Evolutionary conservation across 305 asterid genomes (phyloP).

Genomic region (Nicotiana rustica): DNA sequence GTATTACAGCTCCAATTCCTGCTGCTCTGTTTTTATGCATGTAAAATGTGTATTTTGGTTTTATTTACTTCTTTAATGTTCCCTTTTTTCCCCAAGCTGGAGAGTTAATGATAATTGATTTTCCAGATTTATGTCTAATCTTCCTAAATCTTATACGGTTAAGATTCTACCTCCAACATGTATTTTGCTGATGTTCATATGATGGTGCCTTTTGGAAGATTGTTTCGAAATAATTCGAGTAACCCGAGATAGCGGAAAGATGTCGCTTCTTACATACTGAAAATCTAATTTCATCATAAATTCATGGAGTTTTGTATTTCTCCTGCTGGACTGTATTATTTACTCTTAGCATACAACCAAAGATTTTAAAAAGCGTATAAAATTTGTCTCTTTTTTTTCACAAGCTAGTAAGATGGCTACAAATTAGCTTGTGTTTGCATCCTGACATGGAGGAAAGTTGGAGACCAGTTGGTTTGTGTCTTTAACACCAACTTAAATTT

Average conservation of each 20-base stretch:
- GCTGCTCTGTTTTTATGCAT: constrained; percentile 8
- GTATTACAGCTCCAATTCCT: constrained; percentile 30
- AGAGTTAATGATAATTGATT: constrained; percentile 10
- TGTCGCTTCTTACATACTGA: neutral
- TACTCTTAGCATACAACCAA: neutral
- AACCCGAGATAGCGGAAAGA: neutral
- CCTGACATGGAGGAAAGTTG: constrained; percentile 25
- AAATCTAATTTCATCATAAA: neutral
- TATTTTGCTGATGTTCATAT: neutral
- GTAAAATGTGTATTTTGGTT: neutral
- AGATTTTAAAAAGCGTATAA: neutral
- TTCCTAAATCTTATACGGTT: neutral
- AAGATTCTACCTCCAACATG: neutral
- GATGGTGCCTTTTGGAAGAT: constrained; percentile 10
- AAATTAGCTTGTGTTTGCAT: neutral
- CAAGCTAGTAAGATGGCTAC: constrained; percentile 11
- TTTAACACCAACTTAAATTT: neutral
- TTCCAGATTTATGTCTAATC: constrained; percentile 1
- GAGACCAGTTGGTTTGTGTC: neutral
- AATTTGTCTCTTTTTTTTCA: neutral
- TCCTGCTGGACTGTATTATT: neutral
- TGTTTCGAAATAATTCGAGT: neutral
- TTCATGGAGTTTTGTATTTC: constrained; percentile 16
- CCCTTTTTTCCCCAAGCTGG: neutral
- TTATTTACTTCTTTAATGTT: neutral